phyloP scores from a whole-genome alignment of 176 grass and related monocot species.

The Aegilops speltoides region DNA sequence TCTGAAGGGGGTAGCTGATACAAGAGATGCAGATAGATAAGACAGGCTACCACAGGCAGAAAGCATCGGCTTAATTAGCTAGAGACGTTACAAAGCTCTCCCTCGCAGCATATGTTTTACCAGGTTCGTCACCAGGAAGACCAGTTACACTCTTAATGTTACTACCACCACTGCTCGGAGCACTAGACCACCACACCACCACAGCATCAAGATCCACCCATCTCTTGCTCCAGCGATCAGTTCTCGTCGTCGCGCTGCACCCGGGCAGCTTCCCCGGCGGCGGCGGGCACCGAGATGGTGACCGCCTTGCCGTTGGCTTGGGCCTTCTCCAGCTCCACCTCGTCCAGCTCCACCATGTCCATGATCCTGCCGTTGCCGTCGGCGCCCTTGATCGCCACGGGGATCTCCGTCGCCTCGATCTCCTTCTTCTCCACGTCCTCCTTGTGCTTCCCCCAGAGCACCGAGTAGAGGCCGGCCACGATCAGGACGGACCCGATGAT shows the following conservation, averaged over 20 bases:
- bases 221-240: background rate
- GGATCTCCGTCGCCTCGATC: constrained; percentile 54
- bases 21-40: background rate
- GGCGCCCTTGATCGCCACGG: constrained; percentile 57
- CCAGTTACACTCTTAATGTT: background rate
- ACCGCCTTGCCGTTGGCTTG: constrained; percentile 61
- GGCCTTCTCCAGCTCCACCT: constrained; percentile 76
- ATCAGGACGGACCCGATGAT: constrained; percentile 73
- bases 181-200: constrained; percentile 4
- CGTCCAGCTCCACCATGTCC: constrained; percentile 67
- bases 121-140: background rate
- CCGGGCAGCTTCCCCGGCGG: constrained; percentile 1
- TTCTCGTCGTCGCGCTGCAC: constrained; percentile 57
- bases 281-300: constrained; percentile 31
- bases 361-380: constrained; percentile 60
- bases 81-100: constrained; percentile 45
- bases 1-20: constrained; percentile 2
- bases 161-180: constrained; percentile 5
- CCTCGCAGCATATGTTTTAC: constrained; percentile 24
- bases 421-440: constrained; percentile 79
- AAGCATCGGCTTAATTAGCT: constrained; percentile 33
- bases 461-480: constrained; percentile 81
- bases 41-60: background rate
- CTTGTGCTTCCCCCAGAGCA: constrained; percentile 97
- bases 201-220: background rate